Evolutionary conservation across 2,329 filamentous ascomycete species (phyloP), one percentile per base, ranked within the genome.

Genomic region (Stachybotrys chartarum): DNA sequence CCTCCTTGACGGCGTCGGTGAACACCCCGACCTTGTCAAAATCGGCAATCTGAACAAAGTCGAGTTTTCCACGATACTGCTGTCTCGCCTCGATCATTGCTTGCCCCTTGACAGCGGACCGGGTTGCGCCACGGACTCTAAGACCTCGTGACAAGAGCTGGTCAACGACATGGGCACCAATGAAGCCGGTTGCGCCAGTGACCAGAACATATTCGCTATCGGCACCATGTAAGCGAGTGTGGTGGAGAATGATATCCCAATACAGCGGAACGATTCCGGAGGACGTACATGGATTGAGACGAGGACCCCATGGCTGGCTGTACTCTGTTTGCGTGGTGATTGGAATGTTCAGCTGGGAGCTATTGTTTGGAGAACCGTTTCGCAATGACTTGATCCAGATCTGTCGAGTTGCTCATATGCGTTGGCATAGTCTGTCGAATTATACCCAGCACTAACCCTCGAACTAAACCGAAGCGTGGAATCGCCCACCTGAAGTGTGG

Each of bases 41-140:
- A 53, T 78, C 75, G 5, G 67, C 57, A 0, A 78, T 68, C 30
- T 71, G 62, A 2, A 77, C 68, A 49, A 77, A 76, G 39, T 76
- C 71, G 12, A 78, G 66, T 17, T 64, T 65, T 1, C 57, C 63
- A 5, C 61, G 58, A 51, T 71, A 67, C 51, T 75, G 66, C 0
- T 67, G 68, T 1, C 73, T 66, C 2, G 69, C 67, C n/a, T 66
- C 62, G 42, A 69, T 68, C 68, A 78, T 71, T 3, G 58, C 57
- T 7, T 68, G 55, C 1, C 65, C 68, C 24, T 70, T 71, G 2
- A 62, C 58, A 16, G 62, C 32, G 0, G 68, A 67, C 6, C 68
- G 62, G 0, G 67, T 66, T 1, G 65, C 62, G 17, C 66, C 70
- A 1, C 68, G 63, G 17, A 72, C 70, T 45, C 57, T 62, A 32